Evolutionary conservation across 441 rosid species (phyloP).

Genomic region (Jatropha multifida): DNA sequence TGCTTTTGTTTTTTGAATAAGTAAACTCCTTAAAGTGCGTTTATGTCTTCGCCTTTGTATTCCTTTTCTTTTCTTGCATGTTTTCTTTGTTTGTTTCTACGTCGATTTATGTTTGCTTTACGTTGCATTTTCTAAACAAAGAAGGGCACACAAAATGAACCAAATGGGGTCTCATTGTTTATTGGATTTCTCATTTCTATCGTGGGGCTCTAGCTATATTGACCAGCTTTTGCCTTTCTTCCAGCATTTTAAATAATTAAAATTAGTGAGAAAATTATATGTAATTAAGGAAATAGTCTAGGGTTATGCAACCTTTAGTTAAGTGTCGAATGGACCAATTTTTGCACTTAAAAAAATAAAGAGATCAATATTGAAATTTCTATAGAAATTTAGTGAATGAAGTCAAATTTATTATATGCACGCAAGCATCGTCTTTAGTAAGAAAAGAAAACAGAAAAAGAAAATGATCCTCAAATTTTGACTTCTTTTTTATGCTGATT

Average conservation of each 20-base stretch:
- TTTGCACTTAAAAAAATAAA: too few species aligned
- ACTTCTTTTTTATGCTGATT: too few species aligned
- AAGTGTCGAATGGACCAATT: neutral
- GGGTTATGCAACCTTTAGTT: constrained; percentile 12
- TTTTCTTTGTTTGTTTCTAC: neutral
- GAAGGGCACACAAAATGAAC: too few species aligned
- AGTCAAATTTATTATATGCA: too few species aligned
- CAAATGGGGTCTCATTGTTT: too few species aligned
- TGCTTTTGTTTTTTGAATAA: constrained; percentile 14
- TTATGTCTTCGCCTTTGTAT: constrained; percentile 22
- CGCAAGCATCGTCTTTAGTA: too few species aligned
- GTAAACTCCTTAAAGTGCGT: constrained; percentile 27
- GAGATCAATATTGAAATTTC: too few species aligned
- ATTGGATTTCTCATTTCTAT: neutral
- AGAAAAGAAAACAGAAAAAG: too few species aligned
- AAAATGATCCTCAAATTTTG: too few species aligned
- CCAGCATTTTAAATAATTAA: neutral
- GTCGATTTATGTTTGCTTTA: neutral
- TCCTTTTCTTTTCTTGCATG: constrained; percentile 5
- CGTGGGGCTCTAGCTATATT: constrained; percentile 5
- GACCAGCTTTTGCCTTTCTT: constrained; percentile 16
- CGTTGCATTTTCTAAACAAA: constrained; percentile 4
- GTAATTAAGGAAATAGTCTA: constrained; percentile 8
- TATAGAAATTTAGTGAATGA: too few species aligned
- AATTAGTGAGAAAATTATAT: neutral